These are phyloP conservation scores for Psilocybe cubensis DNA, from an alignment of 768 basidiomycete genomes.

Conservation along the genomic window DNA sequence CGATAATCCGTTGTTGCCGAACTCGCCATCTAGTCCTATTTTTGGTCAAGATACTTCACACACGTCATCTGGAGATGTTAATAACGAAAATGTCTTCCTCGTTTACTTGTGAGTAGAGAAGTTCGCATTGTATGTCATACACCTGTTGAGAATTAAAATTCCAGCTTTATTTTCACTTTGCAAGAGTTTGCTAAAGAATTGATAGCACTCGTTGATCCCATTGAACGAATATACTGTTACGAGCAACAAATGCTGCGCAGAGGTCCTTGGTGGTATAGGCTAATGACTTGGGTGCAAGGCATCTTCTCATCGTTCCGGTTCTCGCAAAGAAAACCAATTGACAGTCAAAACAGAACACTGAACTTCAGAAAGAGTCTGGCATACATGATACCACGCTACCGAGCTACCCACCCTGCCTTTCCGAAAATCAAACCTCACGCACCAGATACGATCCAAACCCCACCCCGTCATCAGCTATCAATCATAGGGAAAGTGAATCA, in stretches of 20 bases:
- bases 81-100: slow-evolving; percentile 86
- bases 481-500: slow-evolving; percentile 67
- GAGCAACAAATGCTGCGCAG: slow-evolving; percentile 48
- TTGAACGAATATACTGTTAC: slow-evolving; percentile 75
- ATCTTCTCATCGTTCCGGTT: slow-evolving; percentile 14
- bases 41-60: slow-evolving; percentile 34
- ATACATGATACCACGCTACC: slow-evolving; percentile 54
- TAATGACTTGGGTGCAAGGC: slow-evolving; percentile 9
- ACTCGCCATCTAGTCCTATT: slow-evolving; percentile 20
- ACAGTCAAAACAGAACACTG: slow-evolving; percentile 15
- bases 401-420: slow-evolving; percentile 64
- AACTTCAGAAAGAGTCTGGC: slow-evolving; percentile 37
- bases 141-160: slow-evolving; percentile 1
- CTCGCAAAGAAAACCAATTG: slow-evolving; percentile 10
- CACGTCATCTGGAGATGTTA: slow-evolving; percentile 44
- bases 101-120: slow-evolving; percentile 81
- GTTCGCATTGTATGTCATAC: background rate
- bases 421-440: slow-evolving; percentile 84
- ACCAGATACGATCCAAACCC: slow-evolving; percentile 85
- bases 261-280: slow-evolving; percentile 21
- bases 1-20: slow-evolving; percentile 30
- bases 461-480: slow-evolving; percentile 60
- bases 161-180: slow-evolving; percentile 92
- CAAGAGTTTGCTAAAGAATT: slow-evolving; percentile 93
- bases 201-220: slow-evolving; percentile 79